phyloP scores from a whole-genome alignment of 768 basidiomycete genomes.

The Xerocomellus chrysenteron region DNA sequence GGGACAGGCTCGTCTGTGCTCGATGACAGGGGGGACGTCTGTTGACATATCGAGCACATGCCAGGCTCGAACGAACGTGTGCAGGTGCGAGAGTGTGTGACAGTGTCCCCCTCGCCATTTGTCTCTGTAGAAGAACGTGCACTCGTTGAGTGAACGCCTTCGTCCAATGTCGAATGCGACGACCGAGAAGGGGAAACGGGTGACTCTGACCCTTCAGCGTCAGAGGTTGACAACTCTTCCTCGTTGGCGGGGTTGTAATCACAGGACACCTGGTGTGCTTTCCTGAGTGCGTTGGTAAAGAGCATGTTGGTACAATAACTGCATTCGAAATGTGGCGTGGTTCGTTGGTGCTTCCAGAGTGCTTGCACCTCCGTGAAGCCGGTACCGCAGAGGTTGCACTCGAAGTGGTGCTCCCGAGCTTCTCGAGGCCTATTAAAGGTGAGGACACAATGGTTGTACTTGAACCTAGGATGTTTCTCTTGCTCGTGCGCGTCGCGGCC shows the following conservation, averaged over 20 bases:
- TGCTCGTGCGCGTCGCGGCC: conserved; percentile 10
- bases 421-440: conserved; percentile 2
- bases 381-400: neutral
- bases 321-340: conserved; percentile 4
- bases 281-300: neutral
- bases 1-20: neutral
- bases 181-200: neutral
- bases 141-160: too few species aligned
- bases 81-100: neutral
- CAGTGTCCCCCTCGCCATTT: too few species aligned
- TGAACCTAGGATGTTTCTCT: conserved; percentile 3
- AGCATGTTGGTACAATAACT: neutral
- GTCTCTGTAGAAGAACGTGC: too few species aligned
- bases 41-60: conserved; percentile 10
- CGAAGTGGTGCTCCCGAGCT: conserved; percentile 4
- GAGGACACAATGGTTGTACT: conserved; percentile 11
- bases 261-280: conserved; percentile 8
- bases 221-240: neutral
- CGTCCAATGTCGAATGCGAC: neutral
- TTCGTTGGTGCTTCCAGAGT: neutral
- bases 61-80: neutral
- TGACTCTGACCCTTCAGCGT: neutral
- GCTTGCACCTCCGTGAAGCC: neutral
- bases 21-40: neutral
- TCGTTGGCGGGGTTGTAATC: conserved; percentile 1